Conservation (phyloP, 2,329 filamentous ascomycete genomes). For the Pleochaeta shiraiana region DNA sequence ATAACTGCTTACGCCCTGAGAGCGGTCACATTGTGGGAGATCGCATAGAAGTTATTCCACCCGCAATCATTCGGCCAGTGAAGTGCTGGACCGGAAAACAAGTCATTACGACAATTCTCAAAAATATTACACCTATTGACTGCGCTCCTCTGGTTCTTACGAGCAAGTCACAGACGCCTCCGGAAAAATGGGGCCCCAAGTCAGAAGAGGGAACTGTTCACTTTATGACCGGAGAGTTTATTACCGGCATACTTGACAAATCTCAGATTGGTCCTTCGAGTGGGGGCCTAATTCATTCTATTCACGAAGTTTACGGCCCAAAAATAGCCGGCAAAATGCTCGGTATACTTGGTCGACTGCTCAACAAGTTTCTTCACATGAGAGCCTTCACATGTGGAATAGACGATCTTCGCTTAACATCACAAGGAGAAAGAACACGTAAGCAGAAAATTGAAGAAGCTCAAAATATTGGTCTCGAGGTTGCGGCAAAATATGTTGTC, state of each 20-base stretch:
- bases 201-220: slow-evolving; percentile 63
- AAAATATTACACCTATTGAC: slow-evolving; percentile 66
- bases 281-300: slow-evolving; percentile 73
- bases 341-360: slow-evolving; percentile 67
- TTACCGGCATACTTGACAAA: slow-evolving; percentile 88
- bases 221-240: slow-evolving; percentile 68
- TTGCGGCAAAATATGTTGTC: slow-evolving; percentile 76
- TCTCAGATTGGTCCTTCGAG: slow-evolving; percentile 75
- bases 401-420: slow-evolving; percentile 76
- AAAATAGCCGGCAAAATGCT: slow-evolving; percentile 69
- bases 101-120: slow-evolving; percentile 75
- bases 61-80: slow-evolving; percentile 61
- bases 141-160: slow-evolving; percentile 59
- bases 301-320: slow-evolving; percentile 87
- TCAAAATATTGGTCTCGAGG: slow-evolving; percentile 46
- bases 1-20: slow-evolving; percentile 74
- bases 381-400: slow-evolving; percentile 94
- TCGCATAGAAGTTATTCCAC: slow-evolving; percentile 58
- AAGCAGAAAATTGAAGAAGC: slow-evolving; percentile 46
- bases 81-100: slow-evolving; percentile 92
- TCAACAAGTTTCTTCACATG: slow-evolving; percentile 84
- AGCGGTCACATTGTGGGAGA: slow-evolving; percentile 71
- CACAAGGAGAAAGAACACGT: slow-evolving; percentile 51
- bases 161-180: slow-evolving; percentile 56
- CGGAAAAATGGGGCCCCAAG: slow-evolving; percentile 56